Evolutionary conservation across 2,329 filamentous ascomycete species (phyloP).

Genomic region (Herpotrichia juniperi): DNA sequence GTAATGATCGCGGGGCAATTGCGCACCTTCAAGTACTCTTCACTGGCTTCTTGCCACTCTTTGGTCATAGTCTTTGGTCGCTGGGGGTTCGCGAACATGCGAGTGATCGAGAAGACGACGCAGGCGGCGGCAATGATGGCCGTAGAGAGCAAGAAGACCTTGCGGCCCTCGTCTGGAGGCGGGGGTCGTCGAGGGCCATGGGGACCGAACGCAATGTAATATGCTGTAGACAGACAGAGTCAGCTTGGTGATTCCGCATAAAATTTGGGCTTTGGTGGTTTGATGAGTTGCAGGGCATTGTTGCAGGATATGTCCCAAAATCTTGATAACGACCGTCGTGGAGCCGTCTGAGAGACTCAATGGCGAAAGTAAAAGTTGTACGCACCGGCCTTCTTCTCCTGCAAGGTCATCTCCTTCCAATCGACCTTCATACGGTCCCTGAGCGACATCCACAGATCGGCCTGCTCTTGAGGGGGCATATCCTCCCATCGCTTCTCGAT

Average conservation of each 20-base stretch:
- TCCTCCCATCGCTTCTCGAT: constrained; percentile 99
- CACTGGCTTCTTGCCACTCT: constrained; percentile 95
- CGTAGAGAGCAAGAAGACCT: constrained; percentile 75
- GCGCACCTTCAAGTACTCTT: constrained; percentile 91
- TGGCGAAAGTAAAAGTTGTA: constrained; percentile 41
- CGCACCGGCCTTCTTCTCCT: constrained; percentile 99
- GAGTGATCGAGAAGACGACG: constrained; percentile 73
- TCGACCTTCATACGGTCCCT: constrained; percentile 98
- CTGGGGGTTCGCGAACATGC: constrained; percentile 69
- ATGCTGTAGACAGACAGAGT: constrained; percentile 67
- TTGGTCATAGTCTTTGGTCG: constrained; percentile 86
- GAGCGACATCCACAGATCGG: constrained; percentile 97
- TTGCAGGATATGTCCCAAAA: constrained; percentile 17
- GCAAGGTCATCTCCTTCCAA: constrained; percentile 92
- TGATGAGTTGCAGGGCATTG: not conserved
- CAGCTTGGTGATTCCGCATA: constrained; percentile 16
- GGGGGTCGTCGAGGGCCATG: constrained; percentile 87
- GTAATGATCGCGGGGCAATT: constrained; percentile 5
- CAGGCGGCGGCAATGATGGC: constrained; percentile 71
- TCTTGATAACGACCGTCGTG: constrained; percentile 36
- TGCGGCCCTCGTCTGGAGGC: constrained; percentile 84
- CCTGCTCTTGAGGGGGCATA: constrained; percentile 98
- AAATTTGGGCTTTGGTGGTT: not conserved
- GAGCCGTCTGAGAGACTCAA: constrained; percentile 20
- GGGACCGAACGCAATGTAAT: constrained; percentile 98